These are phyloP conservation scores for Amanita muscaria DNA, from an alignment of 768 basidiomycete species.

Conservation along the genomic window DNA sequence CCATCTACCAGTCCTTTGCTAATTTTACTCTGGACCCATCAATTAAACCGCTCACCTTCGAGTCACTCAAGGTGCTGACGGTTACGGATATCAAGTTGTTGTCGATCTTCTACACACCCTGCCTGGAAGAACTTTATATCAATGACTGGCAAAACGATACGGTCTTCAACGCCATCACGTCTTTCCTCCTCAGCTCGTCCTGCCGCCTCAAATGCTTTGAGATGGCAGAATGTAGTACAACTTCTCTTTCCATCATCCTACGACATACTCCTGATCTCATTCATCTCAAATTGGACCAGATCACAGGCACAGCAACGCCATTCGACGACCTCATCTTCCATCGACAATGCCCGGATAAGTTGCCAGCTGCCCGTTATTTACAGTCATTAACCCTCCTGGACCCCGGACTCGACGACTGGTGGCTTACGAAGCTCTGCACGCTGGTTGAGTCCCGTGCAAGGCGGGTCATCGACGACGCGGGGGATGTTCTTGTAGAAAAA, in stretches of 20 bases:
- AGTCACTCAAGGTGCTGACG: not conserved
- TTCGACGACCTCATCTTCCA: not conserved
- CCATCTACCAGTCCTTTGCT: not conserved
- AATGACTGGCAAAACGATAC: not conserved
- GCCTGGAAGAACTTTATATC: constrained; percentile 3
- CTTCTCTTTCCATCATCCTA: not conserved
- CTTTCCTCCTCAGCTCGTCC: constrained; percentile 2
- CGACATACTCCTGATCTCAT: constrained; percentile 1
- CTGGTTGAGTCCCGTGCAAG: not conserved
- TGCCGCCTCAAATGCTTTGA: constrained; percentile 1
- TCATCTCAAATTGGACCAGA: not conserved
- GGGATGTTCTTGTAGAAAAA: not conserved
- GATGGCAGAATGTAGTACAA: not conserved
- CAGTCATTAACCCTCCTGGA: not conserved
- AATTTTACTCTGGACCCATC: not conserved
- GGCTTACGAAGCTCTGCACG: constrained; percentile 1
- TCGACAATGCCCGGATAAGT: not conserved
- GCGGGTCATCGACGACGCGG: not conserved
- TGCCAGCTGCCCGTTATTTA: not conserved
- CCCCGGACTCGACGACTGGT: not conserved
- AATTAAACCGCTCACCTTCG: not conserved
- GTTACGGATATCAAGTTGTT: constrained; percentile 1
- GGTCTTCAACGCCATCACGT: not conserved
- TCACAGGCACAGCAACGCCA: not conserved
- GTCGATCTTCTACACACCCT: not conserved